A percentile compares a stretch with the other conserved stretches of the same genome.
Conservation (phyloP, 2,329 filamentous ascomycete species). For the Diaporthe sp. region DNA sequence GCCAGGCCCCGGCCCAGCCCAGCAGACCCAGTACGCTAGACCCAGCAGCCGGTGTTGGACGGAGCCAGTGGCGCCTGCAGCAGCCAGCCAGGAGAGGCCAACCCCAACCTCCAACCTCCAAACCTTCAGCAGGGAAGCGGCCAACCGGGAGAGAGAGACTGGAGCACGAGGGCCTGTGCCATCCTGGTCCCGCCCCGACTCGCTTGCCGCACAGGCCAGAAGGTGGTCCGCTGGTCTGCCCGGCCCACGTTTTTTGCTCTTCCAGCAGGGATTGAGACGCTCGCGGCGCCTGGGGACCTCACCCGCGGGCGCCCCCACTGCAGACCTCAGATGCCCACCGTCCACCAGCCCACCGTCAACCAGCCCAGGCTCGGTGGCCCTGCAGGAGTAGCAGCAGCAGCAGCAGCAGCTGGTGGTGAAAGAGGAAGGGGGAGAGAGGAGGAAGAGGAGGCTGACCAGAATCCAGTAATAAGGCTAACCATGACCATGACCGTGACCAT, state of each 20-base stretch:
- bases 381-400: not conserved
- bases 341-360: not conserved
- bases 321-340: not conserved
- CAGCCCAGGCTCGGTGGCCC: not conserved
- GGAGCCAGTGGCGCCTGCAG: slow-evolving; percentile 7
- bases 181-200: slow-evolving; percentile 4
- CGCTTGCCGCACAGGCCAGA: slow-evolving; percentile 13
- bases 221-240: not conserved
- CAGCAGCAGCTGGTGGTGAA: not conserved
- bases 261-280: slow-evolving; percentile 10
- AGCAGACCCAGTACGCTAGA: not conserved
- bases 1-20: slow-evolving; percentile 10
- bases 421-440: not conserved
- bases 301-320: slow-evolving; percentile 13
- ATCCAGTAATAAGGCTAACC: not conserved
- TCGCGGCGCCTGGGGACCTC: slow-evolving; percentile 4
- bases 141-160: not conserved
- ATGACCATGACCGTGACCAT: not conserved
- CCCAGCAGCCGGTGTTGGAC: too few relatives aligned
- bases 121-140: slow-evolving; percentile 9
- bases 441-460: not conserved
- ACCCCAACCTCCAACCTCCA: not conserved
- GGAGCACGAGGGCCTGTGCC: not conserved
- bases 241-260: slow-evolving; percentile 7
- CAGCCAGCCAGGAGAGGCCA: not conserved